A percentile compares a stretch with the other conserved stretches of the same genome.
phyloP scores from a whole-genome alignment of 345 rosid genomes.

The Linum tenue region DNA sequence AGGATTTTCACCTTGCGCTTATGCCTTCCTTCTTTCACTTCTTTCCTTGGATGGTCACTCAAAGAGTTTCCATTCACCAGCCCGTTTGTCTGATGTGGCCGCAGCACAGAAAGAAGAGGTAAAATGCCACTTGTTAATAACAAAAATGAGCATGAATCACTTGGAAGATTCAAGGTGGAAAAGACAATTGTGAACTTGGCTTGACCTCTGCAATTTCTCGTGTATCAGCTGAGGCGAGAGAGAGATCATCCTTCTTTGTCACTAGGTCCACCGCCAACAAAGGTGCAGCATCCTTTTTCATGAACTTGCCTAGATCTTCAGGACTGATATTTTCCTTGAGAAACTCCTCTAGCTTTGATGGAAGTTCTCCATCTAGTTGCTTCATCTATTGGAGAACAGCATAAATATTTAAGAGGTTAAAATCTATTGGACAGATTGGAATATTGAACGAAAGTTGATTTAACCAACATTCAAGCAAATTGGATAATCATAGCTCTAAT shows the following conservation, averaged over 20 bases:
- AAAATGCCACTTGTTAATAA: not conserved
- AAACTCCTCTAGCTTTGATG: constrained; percentile 47
- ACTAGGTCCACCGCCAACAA: constrained; percentile 25
- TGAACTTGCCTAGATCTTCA: constrained; percentile 17
- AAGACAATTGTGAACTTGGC: not conserved
- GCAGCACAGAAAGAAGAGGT: constrained; percentile 10
- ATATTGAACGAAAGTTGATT: not conserved
- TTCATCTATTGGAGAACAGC: constrained; percentile 35
- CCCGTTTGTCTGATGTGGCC: constrained; percentile 22
- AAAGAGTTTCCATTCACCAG: constrained; percentile 16
- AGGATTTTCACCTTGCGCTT: constrained; percentile 38
- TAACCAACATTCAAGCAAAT: not conserved
- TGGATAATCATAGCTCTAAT: not conserved
- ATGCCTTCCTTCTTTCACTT: constrained; percentile 30
- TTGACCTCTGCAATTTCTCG: constrained; percentile 23
- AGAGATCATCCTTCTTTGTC: constrained; percentile 8
- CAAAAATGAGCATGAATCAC: not conserved
- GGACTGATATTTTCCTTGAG: constrained; percentile 24
- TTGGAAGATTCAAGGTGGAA: not conserved
- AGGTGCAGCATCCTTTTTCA: constrained; percentile 17
- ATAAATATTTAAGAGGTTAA: constrained; percentile 10
- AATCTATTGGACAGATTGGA: constrained; percentile 1
- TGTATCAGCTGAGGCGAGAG: constrained; percentile 12
- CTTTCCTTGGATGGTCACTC: constrained; percentile 6
- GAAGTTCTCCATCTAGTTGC: constrained; percentile 59